These are phyloP conservation scores for Tulasnella sp. DNA, from an alignment of 768 basidiomycete species.

Conservation along the genomic window DNA sequence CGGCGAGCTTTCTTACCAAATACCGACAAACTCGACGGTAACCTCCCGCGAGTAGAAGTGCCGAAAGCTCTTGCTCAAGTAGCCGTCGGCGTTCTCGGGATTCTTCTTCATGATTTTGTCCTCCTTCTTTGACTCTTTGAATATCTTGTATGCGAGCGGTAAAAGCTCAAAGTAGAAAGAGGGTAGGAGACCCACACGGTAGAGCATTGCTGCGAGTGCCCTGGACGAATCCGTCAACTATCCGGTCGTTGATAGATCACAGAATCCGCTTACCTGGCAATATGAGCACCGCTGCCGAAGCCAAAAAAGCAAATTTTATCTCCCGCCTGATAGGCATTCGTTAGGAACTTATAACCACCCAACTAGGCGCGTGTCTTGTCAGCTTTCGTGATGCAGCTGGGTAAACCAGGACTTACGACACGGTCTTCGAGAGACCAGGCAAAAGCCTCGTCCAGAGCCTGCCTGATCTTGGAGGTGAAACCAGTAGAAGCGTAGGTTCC, in stretches of 20 bases:
- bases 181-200: constrained; percentile 63
- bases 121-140: constrained; percentile 51
- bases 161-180: constrained; percentile 71
- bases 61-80: constrained; percentile 61
- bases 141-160: constrained; percentile 75
- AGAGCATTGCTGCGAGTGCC: constrained; percentile 33
- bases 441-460: constrained; percentile 65
- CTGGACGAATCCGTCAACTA: too few species aligned
- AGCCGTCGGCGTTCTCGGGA: neutral
- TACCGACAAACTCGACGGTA: constrained; percentile 73
- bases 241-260: neutral
- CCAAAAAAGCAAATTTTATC: constrained; percentile 85
- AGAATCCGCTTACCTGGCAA: constrained; percentile 44
- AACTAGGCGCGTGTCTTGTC: constrained; percentile 6
- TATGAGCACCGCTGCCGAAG: constrained; percentile 77
- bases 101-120: constrained; percentile 47
- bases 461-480: constrained; percentile 62
- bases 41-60: constrained; percentile 65
- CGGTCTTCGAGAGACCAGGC: constrained; percentile 77
- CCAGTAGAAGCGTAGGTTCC: constrained; percentile 41
- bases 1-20: constrained; percentile 56
- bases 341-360: constrained; percentile 35
- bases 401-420: constrained; percentile 39
- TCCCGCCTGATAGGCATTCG: constrained; percentile 46
- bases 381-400: constrained; percentile 58